phyloP scores from a whole-genome alignment of 305 asterid genomes.

The Fraxinus platypoda region DNA sequence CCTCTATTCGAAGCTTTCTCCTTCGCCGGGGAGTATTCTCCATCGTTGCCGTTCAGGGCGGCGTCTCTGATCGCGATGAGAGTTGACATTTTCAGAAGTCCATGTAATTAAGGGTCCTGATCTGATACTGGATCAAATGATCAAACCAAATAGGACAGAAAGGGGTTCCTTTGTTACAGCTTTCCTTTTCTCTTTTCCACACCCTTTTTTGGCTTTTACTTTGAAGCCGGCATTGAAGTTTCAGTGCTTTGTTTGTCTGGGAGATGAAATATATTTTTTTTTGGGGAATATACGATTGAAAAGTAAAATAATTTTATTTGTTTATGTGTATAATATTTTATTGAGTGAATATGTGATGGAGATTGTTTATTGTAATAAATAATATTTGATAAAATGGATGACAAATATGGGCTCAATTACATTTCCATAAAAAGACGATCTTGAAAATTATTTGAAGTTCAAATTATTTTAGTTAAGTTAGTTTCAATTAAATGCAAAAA shows the following conservation, averaged over 20 bases:
- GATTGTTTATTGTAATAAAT: too few species aligned
- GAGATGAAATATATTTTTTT: too few species aligned
- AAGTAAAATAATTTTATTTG: too few species aligned
- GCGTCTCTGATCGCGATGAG: slow-evolving; percentile 48
- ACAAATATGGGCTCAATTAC: neutral
- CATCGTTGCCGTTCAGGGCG: slow-evolving; percentile 38
- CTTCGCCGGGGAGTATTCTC: slow-evolving; percentile 60
- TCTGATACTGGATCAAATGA: neutral
- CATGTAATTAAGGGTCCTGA: slow-evolving; percentile 13
- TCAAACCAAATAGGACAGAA: neutral
- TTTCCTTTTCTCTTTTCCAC: neutral
- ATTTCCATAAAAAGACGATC: neutral
- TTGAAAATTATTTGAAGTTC: neutral
- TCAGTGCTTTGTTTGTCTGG: neutral
- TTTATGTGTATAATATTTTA: too few species aligned
- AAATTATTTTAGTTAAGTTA: neutral
- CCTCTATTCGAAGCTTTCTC: slow-evolving; percentile 55
- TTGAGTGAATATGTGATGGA: too few species aligned
- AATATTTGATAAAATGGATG: too few species aligned
- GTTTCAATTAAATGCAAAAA: neutral
- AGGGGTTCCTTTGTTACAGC: neutral
- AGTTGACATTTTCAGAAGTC: slow-evolving; percentile 37
- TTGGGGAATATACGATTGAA: too few species aligned
- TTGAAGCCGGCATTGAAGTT: neutral
- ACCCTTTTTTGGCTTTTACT: neutral